phyloP scores from a whole-genome alignment of 176 grass and related monocot genomes.

The Bothriochloa decipiens region DNA sequence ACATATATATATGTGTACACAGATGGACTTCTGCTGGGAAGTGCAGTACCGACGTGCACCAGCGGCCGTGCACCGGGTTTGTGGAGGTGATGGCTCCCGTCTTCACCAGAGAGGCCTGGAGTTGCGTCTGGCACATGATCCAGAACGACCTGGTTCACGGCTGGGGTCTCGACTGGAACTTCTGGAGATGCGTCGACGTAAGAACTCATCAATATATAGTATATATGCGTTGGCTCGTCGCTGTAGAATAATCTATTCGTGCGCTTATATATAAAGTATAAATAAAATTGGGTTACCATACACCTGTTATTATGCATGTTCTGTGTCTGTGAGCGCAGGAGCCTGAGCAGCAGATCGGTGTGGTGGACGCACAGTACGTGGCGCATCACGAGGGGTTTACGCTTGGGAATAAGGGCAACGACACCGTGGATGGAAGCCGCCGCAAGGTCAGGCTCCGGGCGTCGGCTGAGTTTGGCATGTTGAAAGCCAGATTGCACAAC shows the following conservation, averaged over 20 bases:
- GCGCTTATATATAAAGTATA: too few species aligned
- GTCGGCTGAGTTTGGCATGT: neutral
- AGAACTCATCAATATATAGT: too few species aligned
- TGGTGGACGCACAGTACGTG: slow-evolving; percentile 41
- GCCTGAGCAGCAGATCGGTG: slow-evolving; percentile 23
- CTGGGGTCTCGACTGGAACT: slow-evolving; percentile 37
- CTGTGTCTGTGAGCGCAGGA: neutral
- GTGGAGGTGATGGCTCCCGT: slow-evolving; percentile 53
- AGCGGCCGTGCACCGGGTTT: slow-evolving; percentile 43
- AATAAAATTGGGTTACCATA: too few species aligned
- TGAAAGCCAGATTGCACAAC: neutral
- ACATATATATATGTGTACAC: neutral
- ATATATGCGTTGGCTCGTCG: too few species aligned
- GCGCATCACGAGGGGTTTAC: slow-evolving; percentile 22
- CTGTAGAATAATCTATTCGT: too few species aligned
- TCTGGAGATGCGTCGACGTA: slow-evolving; percentile 55
- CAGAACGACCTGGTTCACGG: slow-evolving; percentile 49
- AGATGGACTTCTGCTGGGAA: neutral
- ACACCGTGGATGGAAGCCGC: neutral
- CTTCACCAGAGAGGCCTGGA: slow-evolving; percentile 44
- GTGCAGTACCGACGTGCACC: neutral
- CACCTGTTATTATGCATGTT: too few species aligned
- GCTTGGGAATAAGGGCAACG: neutral
- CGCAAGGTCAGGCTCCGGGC: neutral
- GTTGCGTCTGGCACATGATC: slow-evolving; percentile 55